These are phyloP conservation scores for Sphagnum contortum DNA, from an alignment of 225 moss, liverwort and hornwort genomes.

Conservation along the genomic window DNA sequence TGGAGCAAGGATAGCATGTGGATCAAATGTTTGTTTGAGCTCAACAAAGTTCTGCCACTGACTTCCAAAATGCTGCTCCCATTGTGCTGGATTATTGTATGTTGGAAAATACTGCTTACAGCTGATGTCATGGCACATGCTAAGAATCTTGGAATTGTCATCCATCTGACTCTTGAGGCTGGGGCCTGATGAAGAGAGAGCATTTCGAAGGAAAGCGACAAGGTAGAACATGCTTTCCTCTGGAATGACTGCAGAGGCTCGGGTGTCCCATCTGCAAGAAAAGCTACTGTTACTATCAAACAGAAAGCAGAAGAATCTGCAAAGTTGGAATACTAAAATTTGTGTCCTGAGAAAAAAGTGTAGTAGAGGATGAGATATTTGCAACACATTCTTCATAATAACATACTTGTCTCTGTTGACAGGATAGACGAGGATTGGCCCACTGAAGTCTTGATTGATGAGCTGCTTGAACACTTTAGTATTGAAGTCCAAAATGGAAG, in stretches of 20 bases:
- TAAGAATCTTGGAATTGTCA: conserved; percentile 12
- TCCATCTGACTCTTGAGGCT: conserved; percentile 14
- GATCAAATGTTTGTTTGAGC: conserved; percentile 40
- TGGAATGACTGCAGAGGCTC: conserved; percentile 27
- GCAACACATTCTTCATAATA: not conserved
- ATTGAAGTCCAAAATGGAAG: conserved; percentile 25
- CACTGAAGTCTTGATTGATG: conserved; percentile 11
- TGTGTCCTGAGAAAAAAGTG: not conserved
- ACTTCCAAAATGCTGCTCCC: conserved; percentile 43
- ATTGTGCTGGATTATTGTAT: conserved; percentile 16
- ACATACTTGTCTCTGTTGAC: conserved; percentile 34
- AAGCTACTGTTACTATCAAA: not conserved
- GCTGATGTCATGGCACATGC: conserved; percentile 18
- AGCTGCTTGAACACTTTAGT: conserved; percentile 18
- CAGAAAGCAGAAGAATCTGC: not conserved
- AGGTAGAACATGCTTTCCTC: conserved; percentile 53
- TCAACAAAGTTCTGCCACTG: conserved; percentile 31
- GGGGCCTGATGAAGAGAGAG: conserved; percentile 13
- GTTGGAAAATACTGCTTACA: conserved; percentile 51
- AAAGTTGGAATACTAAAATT: not conserved
- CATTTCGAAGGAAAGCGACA: conserved; percentile 33
- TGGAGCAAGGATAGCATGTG: conserved; percentile 37
- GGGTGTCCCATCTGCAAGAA: conserved; percentile 39
- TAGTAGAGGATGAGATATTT: not conserved
- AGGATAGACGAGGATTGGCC: conserved; percentile 28